phyloP scores from a whole-genome alignment of 1,139 yeast genomes.

The Kodamaea anthophila region DNA sequence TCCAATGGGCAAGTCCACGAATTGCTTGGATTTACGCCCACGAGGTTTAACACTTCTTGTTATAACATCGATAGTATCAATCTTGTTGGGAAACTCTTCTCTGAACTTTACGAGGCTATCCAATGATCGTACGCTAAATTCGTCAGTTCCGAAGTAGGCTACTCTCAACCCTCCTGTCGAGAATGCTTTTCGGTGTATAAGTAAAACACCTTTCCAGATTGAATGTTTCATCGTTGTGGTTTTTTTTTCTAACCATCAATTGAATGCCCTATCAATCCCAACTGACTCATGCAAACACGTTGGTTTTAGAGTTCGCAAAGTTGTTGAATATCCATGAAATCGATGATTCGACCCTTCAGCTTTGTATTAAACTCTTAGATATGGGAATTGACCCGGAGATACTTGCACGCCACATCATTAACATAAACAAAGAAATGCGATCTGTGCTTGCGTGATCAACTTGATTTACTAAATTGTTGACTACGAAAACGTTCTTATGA shows the following conservation, averaged over 20 bases:
- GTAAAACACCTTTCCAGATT: background rate
- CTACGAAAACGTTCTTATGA: background rate
- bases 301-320: slow-evolving; percentile 23
- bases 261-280: slow-evolving; percentile 3
- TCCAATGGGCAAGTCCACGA: slow-evolving; percentile 54
- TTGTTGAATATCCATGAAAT: slow-evolving; percentile 20
- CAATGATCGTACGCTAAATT: slow-evolving; percentile 61
- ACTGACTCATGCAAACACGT: slow-evolving; percentile 11
- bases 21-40: slow-evolving; percentile 54
- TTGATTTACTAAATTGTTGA: too few species aligned
- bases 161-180: slow-evolving; percentile 17
- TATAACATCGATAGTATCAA: slow-evolving; percentile 52
- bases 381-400: slow-evolving; percentile 33
- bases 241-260: too few species aligned
- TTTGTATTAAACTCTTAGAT: slow-evolving; percentile 33
- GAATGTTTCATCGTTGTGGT: background rate
- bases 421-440: slow-evolving; percentile 23
- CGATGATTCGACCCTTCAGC: slow-evolving; percentile 26
- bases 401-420: slow-evolving; percentile 24
- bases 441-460: slow-evolving; percentile 8
- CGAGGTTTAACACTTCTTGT: slow-evolving; percentile 62
- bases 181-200: background rate
- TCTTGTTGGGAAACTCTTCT: slow-evolving; percentile 18
- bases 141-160: slow-evolving; percentile 80
- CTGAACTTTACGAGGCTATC: slow-evolving; percentile 34